Conservation (phyloP, 208 protist species). For the Willaertia magna region DNA sequence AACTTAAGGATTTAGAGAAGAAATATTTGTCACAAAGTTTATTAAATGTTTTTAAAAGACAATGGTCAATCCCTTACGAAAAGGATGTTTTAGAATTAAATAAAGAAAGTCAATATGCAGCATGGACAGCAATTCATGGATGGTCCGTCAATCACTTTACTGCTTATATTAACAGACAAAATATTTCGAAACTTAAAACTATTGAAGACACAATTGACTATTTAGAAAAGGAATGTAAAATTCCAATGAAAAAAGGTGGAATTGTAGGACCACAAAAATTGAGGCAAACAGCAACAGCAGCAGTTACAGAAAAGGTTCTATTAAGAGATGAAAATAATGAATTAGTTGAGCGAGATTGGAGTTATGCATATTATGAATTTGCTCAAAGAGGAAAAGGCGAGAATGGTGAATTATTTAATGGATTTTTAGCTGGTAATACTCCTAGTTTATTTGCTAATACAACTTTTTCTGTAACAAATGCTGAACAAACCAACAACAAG, state of each 20-base stretch:
- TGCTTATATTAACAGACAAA: not conserved
- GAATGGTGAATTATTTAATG: no score
- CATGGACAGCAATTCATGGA: not conserved
- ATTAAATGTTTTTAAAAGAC: not conserved
- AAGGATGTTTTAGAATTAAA: not conserved
- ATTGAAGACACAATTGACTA: not conserved
- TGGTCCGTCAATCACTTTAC: not conserved
- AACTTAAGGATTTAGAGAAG: not conserved
- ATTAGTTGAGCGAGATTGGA: not conserved
- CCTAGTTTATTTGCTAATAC: no score
- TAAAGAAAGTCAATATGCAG: not conserved
- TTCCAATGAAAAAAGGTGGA: not conserved
- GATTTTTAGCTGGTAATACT: no score
- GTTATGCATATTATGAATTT: not conserved
- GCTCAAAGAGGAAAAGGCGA: no score
- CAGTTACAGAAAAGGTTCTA: not conserved
- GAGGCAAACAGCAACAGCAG: not conserved
- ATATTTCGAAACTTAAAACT: not conserved
- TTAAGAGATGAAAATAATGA: not conserved
- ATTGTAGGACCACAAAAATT: not conserved
- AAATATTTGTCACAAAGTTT: not conserved
- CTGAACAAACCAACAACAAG: no score
- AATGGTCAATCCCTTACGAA: not conserved
- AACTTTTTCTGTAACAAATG: no score
- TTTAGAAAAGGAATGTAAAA: not conserved